Percentiles rank a stretch among this genome's conserved stretches.
phyloP scores from a whole-genome alignment of 768 basidiomycete genomes.

The Lentinula raphanica region DNA sequence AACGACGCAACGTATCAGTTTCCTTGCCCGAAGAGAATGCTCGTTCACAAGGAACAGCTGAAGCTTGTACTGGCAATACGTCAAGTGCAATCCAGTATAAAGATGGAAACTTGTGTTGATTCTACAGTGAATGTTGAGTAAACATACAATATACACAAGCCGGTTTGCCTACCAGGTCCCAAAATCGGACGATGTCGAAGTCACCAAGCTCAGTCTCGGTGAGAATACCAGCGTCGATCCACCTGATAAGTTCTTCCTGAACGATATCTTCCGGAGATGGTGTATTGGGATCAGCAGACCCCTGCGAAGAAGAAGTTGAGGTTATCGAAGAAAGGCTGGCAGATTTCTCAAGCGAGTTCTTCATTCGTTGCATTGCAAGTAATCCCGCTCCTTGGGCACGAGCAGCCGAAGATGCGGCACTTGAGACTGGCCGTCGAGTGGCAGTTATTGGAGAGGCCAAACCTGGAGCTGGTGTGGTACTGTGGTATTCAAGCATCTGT shows the following conservation, averaged over 20 bases:
- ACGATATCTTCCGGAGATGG: neutral
- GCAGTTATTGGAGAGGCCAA: too few species aligned
- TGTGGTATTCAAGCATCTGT: neutral
- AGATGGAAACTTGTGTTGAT: conserved; percentile 12
- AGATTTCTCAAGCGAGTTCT: neutral
- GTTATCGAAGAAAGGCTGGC: neutral
- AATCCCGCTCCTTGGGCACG: neutral
- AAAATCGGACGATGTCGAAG: neutral
- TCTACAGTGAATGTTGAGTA: neutral
- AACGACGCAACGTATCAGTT: conserved; percentile 20
- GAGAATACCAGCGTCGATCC: neutral
- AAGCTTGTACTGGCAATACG: conserved; percentile 23
- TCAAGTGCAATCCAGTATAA: conserved; percentile 21
- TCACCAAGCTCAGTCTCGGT: neutral
- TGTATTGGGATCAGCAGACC: neutral
- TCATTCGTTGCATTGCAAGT: neutral
- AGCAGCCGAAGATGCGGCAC: neutral
- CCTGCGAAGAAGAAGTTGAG: neutral
- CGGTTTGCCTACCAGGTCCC: neutral
- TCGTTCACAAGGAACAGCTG: conserved; percentile 25
- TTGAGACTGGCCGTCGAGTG: neutral
- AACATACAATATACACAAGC: too few species aligned
- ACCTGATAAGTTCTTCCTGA: neutral
- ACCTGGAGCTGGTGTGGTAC: neutral
- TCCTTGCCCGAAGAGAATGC: conserved; percentile 29